Evolutionary conservation across 2,329 filamentous ascomycete genomes (phyloP).

Genomic region (Colletotrichum limetticola): DNA sequence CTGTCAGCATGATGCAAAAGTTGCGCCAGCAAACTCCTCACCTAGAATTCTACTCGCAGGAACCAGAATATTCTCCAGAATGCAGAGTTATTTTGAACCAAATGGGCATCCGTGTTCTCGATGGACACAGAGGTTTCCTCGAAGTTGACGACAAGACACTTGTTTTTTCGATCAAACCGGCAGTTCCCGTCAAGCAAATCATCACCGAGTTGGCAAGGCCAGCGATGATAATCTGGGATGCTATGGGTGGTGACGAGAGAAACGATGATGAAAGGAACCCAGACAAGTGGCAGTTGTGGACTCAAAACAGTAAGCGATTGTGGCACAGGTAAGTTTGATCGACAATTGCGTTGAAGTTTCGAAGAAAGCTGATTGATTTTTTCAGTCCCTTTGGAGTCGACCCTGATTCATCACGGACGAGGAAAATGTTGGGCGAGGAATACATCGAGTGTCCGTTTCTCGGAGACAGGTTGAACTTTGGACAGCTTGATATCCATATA

Average conservation of each 20-base stretch:
- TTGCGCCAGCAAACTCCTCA: not conserved
- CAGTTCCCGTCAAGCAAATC: constrained; percentile 38
- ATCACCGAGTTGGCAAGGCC: constrained; percentile 36
- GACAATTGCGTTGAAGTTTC: not conserved
- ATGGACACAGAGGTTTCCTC: constrained; percentile 35
- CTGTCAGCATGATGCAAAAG: not conserved
- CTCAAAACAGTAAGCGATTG: not conserved
- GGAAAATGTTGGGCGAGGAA: not conserved
- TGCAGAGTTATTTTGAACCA: not conserved
- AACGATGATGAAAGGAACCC: not conserved
- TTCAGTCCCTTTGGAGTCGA: not conserved
- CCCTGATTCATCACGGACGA: not conserved
- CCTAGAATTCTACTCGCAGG: not conserved
- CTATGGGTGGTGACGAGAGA: not conserved
- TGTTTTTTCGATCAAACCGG: constrained; percentile 33
- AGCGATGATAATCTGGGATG: constrained; percentile 37
- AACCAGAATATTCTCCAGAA: not conserved
- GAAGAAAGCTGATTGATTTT: not conserved
- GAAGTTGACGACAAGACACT: constrained; percentile 35
- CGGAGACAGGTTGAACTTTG: not conserved
- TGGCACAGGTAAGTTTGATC: not conserved
- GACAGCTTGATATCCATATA: not conserved
- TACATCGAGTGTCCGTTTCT: not conserved
- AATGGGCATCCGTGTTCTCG: constrained; percentile 27
- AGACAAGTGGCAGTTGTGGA: not conserved